phyloP scores from a whole-genome alignment of 2,329 filamentous ascomycete species.

The Hypoxylon sp. region DNA sequence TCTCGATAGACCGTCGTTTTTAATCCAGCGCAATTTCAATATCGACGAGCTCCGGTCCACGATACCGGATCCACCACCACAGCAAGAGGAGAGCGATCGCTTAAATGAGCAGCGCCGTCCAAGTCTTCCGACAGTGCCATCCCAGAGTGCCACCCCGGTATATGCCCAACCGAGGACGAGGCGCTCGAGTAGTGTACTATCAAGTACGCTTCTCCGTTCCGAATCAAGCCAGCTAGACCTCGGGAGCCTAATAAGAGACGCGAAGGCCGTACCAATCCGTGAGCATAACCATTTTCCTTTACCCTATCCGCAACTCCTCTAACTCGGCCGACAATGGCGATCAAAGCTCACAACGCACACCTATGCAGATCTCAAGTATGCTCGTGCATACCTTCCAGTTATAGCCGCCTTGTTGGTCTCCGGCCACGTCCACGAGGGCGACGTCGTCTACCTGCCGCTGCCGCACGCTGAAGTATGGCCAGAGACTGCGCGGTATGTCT shows the following conservation, averaged over 20 bases:
- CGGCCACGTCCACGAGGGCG: constrained; percentile 65
- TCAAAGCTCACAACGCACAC: constrained; percentile 5
- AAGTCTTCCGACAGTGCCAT: neutral
- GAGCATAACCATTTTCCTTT: constrained; percentile 50
- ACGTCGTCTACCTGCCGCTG: constrained; percentile 70
- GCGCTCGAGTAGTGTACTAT: constrained; percentile 49
- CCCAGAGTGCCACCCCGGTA: constrained; percentile 5
- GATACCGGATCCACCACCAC: constrained; percentile 56
- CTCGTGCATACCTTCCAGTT: constrained; percentile 65
- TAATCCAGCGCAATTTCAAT: constrained; percentile 66
- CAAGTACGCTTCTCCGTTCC: constrained; percentile 41
- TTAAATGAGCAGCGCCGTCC: constrained; percentile 5
- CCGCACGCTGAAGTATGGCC: constrained; percentile 70
- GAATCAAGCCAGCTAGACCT: constrained; percentile 40
- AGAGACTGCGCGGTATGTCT: constrained; percentile 69
- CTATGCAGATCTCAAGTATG: constrained; percentile 63
- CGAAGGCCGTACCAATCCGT: constrained; percentile 63
- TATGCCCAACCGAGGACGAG: constrained; percentile 37
- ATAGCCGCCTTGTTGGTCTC: constrained; percentile 70
- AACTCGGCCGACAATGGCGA: too few relatives aligned
- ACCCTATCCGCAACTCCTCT: neutral
- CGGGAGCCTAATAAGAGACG: constrained; percentile 49
- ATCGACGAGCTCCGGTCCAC: constrained; percentile 63
- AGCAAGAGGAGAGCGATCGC: neutral
- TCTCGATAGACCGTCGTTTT: constrained; percentile 61